Evolutionary conservation across 1,284 basidiomycete genomes (phyloP).

Genomic region (Fomitopsis palustris): DNA sequence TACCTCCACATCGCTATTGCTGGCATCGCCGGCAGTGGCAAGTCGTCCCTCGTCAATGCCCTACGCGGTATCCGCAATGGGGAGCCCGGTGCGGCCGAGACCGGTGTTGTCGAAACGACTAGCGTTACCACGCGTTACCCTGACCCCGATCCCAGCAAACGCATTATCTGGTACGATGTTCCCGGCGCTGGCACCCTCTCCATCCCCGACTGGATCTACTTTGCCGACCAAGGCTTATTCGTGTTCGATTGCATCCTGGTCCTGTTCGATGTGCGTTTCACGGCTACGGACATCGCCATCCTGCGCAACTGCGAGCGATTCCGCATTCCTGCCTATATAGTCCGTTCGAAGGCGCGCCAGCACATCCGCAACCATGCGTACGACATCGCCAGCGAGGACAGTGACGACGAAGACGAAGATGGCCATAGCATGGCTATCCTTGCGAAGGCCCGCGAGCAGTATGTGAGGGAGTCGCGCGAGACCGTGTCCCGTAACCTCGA

Average conservation of each 20-base stretch:
- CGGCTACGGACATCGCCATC: background rate
- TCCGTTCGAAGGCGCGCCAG: background rate
- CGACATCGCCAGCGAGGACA: background rate
- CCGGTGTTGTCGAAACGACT: background rate
- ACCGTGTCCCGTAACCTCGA: background rate
- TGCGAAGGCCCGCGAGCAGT: background rate
- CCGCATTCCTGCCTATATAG: background rate
- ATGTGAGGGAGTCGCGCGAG: background rate
- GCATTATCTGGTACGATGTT: background rate
- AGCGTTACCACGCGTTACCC: background rate
- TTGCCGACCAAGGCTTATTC: background rate
- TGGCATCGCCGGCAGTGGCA: background rate
- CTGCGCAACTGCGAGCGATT: conserved; percentile 1
- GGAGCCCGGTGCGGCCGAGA: background rate
- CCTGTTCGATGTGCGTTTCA: background rate
- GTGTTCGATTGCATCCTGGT: background rate
- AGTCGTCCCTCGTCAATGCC: background rate
- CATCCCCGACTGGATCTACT: conserved; percentile 1
- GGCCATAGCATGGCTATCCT: background rate
- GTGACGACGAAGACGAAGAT: background rate
- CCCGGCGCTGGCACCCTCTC: background rate
- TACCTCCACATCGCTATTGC: background rate
- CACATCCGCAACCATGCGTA: background rate
- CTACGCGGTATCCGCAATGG: background rate
- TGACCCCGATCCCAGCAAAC: background rate